Conservation (phyloP, 2,329 filamentous ascomycete genomes). For the Claviceps quebecensis region DNA sequence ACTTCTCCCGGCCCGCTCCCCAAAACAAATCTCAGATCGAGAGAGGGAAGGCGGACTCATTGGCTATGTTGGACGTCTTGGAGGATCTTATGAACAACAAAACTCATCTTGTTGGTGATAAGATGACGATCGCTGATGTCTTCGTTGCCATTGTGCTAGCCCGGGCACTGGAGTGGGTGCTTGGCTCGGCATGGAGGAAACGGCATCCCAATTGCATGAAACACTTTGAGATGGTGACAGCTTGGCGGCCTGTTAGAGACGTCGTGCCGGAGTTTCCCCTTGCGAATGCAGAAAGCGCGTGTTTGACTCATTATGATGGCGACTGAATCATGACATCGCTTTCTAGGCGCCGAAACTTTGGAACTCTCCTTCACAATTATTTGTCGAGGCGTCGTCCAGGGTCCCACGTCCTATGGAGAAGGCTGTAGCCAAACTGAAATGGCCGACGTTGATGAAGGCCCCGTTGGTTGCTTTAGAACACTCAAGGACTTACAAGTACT, state of each 20-base stretch:
- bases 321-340: not conserved
- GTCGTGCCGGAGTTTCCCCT: not conserved
- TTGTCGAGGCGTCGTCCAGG: too few relatives aligned
- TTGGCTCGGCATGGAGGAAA: not conserved
- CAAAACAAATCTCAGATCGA: not conserved
- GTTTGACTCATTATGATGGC: not conserved
- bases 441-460: too few relatives aligned
- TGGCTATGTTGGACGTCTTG: not conserved
- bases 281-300: not conserved
- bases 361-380: too few relatives aligned
- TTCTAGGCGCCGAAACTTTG: too few relatives aligned
- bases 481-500: too few relatives aligned
- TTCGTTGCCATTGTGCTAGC: slow-evolving; percentile 1
- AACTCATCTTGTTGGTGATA: not conserved
- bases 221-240: slow-evolving; percentile 1
- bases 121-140: not conserved
- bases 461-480: too few relatives aligned
- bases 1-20: not conserved
- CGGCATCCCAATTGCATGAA: not conserved
- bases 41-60: not conserved
- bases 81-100: not conserved
- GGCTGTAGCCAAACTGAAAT: too few relatives aligned
- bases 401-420: too few relatives aligned
- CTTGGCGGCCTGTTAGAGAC: not conserved
- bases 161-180: not conserved